A percentile compares a stretch with the other conserved stretches of the same genome.
Evolutionary conservation across 1,284 basidiomycete genomes (phyloP).

Genomic region (Trichosporon sp.): DNA sequence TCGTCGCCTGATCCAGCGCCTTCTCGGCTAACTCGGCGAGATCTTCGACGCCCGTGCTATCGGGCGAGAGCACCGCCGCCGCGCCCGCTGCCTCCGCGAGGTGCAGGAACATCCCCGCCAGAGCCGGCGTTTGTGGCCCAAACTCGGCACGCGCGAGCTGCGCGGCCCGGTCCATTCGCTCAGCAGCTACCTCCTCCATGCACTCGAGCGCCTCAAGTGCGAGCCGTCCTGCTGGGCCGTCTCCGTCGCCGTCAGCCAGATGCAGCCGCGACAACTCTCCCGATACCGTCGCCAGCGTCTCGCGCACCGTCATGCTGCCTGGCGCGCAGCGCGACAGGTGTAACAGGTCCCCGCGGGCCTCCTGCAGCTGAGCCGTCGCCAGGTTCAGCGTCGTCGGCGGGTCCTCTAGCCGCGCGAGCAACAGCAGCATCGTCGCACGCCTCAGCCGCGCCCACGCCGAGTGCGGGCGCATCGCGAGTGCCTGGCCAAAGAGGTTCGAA

Average conservation of each 20-base stretch:
- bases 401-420: constrained; percentile 36
- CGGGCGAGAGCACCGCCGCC: constrained; percentile 32
- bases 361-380: constrained; percentile 31
- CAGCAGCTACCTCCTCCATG: constrained; percentile 44
- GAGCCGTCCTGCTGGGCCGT: constrained; percentile 32
- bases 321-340: constrained; percentile 28
- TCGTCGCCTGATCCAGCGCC: constrained; percentile 44
- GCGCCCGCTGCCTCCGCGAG: constrained; percentile 35
- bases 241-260: constrained; percentile 23
- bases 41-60: constrained; percentile 33
- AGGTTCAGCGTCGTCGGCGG: constrained; percentile 13
- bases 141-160: constrained; percentile 72
- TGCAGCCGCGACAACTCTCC: not conserved
- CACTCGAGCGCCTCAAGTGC: constrained; percentile 38
- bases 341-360: constrained; percentile 27
- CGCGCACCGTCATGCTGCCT: constrained; percentile 23
- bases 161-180: constrained; percentile 83
- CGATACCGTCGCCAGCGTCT: not conserved
- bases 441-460: constrained; percentile 36
- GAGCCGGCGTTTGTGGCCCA: constrained; percentile 32
- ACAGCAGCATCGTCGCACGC: constrained; percentile 36
- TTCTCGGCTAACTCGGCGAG: constrained; percentile 45
- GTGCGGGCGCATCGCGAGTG: constrained; percentile 27
- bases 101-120: constrained; percentile 42
- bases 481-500: constrained; percentile 36